These are phyloP conservation scores for Seiridium unicorne DNA, from an alignment of 2,329 filamentous ascomycete genomes.

Conservation along the genomic window DNA sequence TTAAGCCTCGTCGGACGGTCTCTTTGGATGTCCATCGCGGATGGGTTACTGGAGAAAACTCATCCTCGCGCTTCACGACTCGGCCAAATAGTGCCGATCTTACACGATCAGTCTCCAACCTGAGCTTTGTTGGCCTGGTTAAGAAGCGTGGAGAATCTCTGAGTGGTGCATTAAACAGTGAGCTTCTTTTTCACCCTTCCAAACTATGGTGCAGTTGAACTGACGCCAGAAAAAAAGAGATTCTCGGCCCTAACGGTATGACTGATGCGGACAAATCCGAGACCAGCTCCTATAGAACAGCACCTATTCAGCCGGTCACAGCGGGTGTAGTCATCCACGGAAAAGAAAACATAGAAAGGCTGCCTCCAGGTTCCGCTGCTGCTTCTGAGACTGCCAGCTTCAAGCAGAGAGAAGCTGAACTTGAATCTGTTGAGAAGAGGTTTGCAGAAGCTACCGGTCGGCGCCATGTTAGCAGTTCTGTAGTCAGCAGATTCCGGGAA, in stretches of 20 bases:
- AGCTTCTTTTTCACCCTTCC: not conserved
- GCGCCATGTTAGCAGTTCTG: constrained; percentile 24
- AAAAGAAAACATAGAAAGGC: not conserved
- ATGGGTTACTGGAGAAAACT: constrained; percentile 12
- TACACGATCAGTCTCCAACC: not conserved
- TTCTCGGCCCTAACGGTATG: not conserved
- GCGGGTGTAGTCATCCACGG: constrained; percentile 12
- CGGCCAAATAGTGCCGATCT: not conserved
- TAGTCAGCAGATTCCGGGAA: constrained; percentile 40
- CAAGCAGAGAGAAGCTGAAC: constrained; percentile 35
- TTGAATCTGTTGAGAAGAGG: constrained; percentile 37
- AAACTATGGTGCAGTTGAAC: not conserved
- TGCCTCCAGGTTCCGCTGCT: not conserved
- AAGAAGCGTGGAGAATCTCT: no score
- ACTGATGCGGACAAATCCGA: constrained; percentile 21
- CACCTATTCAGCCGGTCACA: constrained; percentile 17
- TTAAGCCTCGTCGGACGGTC: not conserved
- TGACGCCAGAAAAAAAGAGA: not conserved
- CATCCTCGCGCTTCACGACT: constrained; percentile 20
- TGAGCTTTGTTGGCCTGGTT: not conserved
- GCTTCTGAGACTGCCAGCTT: constrained; percentile 31
- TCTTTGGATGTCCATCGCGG: not conserved
- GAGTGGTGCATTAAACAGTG: not conserved
- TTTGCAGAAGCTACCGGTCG: constrained; percentile 33
- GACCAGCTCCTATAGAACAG: constrained; percentile 26